phyloP scores from a whole-genome alignment of 2,329 filamentous ascomycete species.

The Venturia carpophila region DNA sequence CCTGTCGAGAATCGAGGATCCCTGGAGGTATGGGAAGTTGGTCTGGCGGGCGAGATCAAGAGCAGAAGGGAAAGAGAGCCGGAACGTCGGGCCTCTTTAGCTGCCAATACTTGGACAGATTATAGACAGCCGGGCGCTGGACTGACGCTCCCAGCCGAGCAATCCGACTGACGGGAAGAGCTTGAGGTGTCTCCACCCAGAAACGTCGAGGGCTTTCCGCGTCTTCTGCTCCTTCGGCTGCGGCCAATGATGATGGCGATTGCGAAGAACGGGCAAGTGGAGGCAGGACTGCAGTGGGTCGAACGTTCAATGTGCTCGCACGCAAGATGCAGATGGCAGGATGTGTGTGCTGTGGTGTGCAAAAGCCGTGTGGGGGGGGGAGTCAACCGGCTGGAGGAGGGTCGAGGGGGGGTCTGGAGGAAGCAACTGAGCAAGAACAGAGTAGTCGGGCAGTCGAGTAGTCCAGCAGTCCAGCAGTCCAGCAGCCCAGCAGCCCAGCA shows the following conservation, averaged over 20 bases:
- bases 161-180: constrained; percentile 5
- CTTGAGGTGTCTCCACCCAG: background rate
- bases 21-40: background rate
- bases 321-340: no score
- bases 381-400: no score
- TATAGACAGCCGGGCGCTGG: background rate
- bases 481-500: no score
- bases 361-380: no score
- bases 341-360: no score
- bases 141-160: constrained; percentile 4
- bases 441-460: no score
- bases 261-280: background rate
- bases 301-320: no score
- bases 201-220: background rate
- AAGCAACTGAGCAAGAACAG: no score
- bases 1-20: background rate
- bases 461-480: no score
- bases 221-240: background rate
- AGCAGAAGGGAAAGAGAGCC: background rate
- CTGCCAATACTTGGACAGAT: background rate
- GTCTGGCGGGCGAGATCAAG: background rate
- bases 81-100: constrained; percentile 13
- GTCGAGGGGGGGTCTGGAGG: no score
- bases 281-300: background rate
- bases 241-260: background rate